Percentiles rank a stretch among this genome's conserved stretches.
These are phyloP conservation scores for Melampsora occidentalis DNA, from an alignment of 1,284 basidiomycete species.

Conservation along the genomic window DNA sequence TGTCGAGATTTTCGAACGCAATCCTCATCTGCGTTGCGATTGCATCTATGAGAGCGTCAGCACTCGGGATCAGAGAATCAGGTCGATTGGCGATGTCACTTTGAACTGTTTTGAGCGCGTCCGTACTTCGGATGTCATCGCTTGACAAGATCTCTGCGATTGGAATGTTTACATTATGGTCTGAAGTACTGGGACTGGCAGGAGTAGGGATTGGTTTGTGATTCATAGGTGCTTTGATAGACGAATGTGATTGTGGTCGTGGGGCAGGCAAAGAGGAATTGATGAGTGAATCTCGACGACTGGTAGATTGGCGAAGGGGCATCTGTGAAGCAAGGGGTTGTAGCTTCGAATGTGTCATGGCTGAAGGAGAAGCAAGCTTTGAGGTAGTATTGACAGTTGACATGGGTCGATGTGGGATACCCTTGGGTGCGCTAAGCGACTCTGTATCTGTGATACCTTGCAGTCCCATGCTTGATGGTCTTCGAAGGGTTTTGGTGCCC, in stretches of 20 bases:
- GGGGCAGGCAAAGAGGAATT: constrained; percentile 46
- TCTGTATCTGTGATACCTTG: constrained; percentile 42
- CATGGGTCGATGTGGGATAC: constrained; percentile 15
- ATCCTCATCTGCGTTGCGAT: constrained; percentile 83
- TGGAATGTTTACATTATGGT: constrained; percentile 51
- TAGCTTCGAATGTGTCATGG: constrained; percentile 67
- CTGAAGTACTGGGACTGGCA: constrained; percentile 5
- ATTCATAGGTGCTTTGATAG: constrained; percentile 47
- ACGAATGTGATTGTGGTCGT: constrained; percentile 23
- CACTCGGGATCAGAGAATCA: constrained; percentile 73
- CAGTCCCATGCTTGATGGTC: constrained; percentile 61
- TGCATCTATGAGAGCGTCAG: constrained; percentile 80
- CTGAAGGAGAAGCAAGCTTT: constrained; percentile 61
- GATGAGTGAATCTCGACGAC: constrained; percentile 39
- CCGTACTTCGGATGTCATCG: constrained; percentile 51
- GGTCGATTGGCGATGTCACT: constrained; percentile 55
- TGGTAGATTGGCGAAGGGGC: constrained; percentile 16
- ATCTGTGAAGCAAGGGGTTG: constrained; percentile 55
- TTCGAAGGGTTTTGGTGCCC: constrained; percentile 53
- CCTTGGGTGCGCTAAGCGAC: background rate
- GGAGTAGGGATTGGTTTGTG: constrained; percentile 10
- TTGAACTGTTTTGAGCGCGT: constrained; percentile 31
- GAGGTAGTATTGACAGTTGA: constrained; percentile 8
- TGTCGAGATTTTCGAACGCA: constrained; percentile 73
- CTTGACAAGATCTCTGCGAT: constrained; percentile 60